A percentile compares a stretch with the other conserved stretches of the same genome.
Evolutionary conservation across 192 early-diverging fungal species (phyloP).

Genomic region (Lunasporangiospora selenospora): DNA sequence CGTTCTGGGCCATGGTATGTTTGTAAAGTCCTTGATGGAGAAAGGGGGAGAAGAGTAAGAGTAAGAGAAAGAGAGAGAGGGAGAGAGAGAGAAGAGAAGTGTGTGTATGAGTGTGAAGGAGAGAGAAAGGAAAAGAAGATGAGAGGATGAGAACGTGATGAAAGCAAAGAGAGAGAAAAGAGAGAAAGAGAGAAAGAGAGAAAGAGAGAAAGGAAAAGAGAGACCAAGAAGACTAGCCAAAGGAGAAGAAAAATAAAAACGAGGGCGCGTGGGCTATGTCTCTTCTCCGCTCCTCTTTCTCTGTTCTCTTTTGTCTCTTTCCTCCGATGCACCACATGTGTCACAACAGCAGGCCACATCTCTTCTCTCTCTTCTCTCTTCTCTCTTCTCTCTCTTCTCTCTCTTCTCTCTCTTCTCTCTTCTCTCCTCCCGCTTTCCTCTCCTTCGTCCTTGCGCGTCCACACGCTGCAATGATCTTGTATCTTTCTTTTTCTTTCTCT

Average conservation of each 20-base stretch:
- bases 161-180: slow-evolving; percentile 2
- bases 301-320: background rate
- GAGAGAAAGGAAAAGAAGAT: slow-evolving; percentile 1
- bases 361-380: background rate
- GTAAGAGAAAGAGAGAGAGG: background rate
- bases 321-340: slow-evolving; percentile 1
- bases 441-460: background rate
- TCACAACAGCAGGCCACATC: background rate
- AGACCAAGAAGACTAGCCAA: background rate
- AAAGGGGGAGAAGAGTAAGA: background rate
- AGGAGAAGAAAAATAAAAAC: too few relatives aligned
- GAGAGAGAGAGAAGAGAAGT: slow-evolving; percentile 1
- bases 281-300: background rate
- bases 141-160: slow-evolving; percentile 4
- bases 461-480: background rate
- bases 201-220: background rate
- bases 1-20: slow-evolving; percentile 57
- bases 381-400: background rate
- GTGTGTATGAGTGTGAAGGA: too few relatives aligned
- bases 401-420: background rate
- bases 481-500: background rate
- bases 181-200: background rate
- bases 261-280: background rate
- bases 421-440: background rate
- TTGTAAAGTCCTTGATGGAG: background rate